Conservation (phyloP, 768 basidiomycete genomes). For the Tulasnella sp. region DNA sequence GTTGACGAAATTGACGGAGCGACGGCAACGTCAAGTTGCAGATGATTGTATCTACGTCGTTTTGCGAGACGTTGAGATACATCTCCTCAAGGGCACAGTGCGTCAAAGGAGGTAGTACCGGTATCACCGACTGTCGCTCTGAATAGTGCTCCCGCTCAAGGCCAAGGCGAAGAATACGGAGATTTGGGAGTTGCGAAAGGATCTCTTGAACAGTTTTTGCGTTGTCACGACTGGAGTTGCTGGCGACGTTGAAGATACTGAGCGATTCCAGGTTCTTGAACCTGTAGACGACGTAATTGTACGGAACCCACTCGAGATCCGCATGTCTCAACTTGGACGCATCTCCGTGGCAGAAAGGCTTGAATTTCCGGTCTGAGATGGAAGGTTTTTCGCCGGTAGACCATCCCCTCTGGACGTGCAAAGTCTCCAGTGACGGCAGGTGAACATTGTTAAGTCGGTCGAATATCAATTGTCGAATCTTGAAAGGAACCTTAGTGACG, state of each 20-base stretch:
- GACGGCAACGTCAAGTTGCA: no score
- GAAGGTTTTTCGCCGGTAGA: not conserved
- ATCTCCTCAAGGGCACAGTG: not conserved
- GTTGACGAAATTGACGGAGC: no score
- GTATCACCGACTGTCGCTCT: not conserved
- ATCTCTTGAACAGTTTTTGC: not conserved
- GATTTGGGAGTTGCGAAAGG: not conserved
- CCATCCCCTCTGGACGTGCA: not conserved
- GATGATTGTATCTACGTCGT: no score
- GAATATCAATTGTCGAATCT: not conserved
- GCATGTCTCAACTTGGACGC: not conserved
- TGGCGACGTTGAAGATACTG: not conserved
- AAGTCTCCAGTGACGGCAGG: not conserved
- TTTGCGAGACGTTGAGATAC: no score
- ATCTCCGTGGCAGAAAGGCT: not conserved
- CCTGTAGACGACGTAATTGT: not conserved
- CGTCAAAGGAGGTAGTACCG: not conserved
- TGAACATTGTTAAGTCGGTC: not conserved
- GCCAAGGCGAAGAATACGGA: not conserved
- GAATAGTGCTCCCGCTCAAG: not conserved
- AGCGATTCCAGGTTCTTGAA: not conserved
- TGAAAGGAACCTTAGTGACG: not conserved
- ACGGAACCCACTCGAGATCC: not conserved
- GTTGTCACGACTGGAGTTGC: not conserved
- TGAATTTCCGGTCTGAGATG: not conserved